Base-by-base conservation (phyloP, 352 stramenopile species). In the Elongisporangium undulatum region DNA sequence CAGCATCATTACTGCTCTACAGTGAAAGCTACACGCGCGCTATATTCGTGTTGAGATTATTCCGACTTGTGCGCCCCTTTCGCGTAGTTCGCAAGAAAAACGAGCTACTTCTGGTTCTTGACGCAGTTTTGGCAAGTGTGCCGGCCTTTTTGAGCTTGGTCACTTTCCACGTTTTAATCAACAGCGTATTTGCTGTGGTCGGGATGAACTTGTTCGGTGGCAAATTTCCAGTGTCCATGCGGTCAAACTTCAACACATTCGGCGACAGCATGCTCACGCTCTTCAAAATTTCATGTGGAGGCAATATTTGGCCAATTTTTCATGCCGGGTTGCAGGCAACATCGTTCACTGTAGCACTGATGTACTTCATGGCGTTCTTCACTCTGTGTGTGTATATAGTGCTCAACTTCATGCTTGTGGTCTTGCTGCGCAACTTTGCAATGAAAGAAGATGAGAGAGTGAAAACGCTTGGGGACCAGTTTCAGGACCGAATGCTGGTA, bases 371-470 rank as follows among this genome's bases (percentile, higher is more conserved):
- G 48, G 65, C 63, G 0, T 96, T 88, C 59, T 81, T 88, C 13
- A 83, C 95, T 0, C 62, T 93, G 4, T 82, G 73, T 22, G 74
- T 82, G 20, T 89, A 84, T 26, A 51, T 94, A 1, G 74, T 89
- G 16, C 69, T 94, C 1, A 95, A 95, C 67, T 89, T 94, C 56
- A 91, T 96, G 75, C 69, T 94, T 19, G 85, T 96, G 4, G 82
- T 95, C 24, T 61, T 96, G 21, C 70, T 95, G 15, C 73, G 78
- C 16, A 90, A 92, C 56, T 96, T 96, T 23, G 83, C 79, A 3
- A 87, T 95, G 80, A 94, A 92, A 61, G 82, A 89, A 49, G 85
- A 96, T 45, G 85, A 92, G 59, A 72, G 87, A 12, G 75, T 81
- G 51, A 85, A 79, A 58, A 91, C 72, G 0, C 57, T 94, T 13